These are phyloP conservation scores for Trichoderma breve DNA, from an alignment of 2,329 filamentous ascomycete species.

Conservation along the genomic window DNA sequence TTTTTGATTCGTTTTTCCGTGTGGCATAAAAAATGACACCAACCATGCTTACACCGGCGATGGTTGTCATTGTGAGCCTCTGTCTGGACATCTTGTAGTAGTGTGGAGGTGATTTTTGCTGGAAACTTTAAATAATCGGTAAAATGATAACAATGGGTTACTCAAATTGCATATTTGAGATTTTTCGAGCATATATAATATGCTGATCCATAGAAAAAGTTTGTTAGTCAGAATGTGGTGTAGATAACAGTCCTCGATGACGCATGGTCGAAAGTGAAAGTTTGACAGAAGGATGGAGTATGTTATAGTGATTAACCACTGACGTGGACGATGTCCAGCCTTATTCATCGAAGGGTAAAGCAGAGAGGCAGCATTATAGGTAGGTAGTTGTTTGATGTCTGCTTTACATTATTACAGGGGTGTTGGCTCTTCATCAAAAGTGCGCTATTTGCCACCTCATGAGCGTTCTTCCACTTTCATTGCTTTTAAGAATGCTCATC, in stretches of 20 bases:
- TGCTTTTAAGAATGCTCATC: not conserved
- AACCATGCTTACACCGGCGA: not conserved
- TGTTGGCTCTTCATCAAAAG: not conserved
- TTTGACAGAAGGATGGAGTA: not conserved
- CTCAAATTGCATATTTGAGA: not conserved
- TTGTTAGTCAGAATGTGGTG: not conserved
- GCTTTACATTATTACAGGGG: not conserved
- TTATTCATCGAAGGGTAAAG: not conserved
- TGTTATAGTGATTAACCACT: not conserved
- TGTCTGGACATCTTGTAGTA: slow-evolving; percentile 37
- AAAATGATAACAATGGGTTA: not conserved
- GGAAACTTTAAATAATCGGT: not conserved
- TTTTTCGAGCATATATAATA: not conserved
- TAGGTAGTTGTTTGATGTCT: not conserved
- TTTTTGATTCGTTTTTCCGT: not conserved
- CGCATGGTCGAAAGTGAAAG: not conserved
- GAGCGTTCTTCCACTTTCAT: not conserved
- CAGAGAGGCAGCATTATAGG: not conserved
- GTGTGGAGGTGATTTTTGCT: not conserved
- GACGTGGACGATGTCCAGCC: not conserved
- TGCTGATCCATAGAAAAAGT: not conserved
- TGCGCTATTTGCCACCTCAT: not conserved
- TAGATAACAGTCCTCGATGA: not conserved
- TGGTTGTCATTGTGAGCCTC: not conserved
- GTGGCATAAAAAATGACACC: not conserved